A percentile compares a stretch with the other conserved stretches of the same genome.
These are phyloP conservation scores for Myriosclerotinia curreyana DNA, from an alignment of 2,329 filamentous ascomycete species.

Conservation along the genomic window DNA sequence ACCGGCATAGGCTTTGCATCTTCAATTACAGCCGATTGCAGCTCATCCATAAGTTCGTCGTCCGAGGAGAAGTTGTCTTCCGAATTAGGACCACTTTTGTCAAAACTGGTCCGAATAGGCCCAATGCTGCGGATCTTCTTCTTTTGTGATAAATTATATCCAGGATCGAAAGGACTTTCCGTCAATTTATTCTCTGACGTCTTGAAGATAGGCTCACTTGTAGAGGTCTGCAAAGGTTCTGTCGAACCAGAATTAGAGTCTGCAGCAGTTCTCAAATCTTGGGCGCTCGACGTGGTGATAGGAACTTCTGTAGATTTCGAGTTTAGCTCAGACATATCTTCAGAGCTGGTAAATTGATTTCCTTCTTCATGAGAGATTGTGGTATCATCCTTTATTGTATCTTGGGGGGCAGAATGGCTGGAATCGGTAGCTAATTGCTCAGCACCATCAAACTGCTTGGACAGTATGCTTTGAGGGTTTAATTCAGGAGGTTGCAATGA, in stretches of 20 bases:
- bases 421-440: not conserved
- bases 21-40: conserved; percentile 76
- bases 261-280: conserved; percentile 27
- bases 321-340: conserved; percentile 15
- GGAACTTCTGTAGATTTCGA: conserved; percentile 30
- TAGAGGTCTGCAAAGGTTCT: conserved; percentile 21
- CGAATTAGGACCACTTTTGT: conserved; percentile 38
- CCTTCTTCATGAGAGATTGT: not conserved
- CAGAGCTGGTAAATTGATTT: not conserved
- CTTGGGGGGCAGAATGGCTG: not conserved
- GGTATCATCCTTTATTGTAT: not conserved
- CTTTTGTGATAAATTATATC: conserved; percentile 19
- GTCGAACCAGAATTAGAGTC: conserved; percentile 7
- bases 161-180: conserved; percentile 14
- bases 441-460: not conserved
- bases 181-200: not conserved
- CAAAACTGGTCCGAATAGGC: conserved; percentile 54
- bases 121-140: conserved; percentile 41
- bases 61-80: conserved; percentile 61
- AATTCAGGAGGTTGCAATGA: not conserved
- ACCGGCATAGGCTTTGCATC: conserved; percentile 79
- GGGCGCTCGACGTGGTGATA: conserved; percentile 35
- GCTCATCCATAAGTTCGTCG: conserved; percentile 79
- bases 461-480: not conserved
- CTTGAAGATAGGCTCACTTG: conserved; percentile 12